These are phyloP conservation scores for Amanita inopinata DNA, from an alignment of 768 basidiomycete genomes.

Conservation along the genomic window DNA sequence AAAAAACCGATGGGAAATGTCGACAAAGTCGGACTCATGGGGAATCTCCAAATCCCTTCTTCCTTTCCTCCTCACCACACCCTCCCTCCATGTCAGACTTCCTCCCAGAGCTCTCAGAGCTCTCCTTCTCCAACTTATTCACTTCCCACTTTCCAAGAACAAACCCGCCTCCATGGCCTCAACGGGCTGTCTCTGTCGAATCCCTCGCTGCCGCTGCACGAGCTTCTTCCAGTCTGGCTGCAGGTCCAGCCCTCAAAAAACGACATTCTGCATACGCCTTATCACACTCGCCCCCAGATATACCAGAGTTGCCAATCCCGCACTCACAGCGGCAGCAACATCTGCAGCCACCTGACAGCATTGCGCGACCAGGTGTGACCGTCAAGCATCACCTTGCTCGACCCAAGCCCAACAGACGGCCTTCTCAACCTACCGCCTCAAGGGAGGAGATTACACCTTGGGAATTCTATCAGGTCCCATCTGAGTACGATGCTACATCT, in stretches of 20 bases:
- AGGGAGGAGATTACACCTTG: conserved; percentile 30
- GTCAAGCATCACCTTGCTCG: too few relatives aligned
- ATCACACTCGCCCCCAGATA: conserved; percentile 4
- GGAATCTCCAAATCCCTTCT: background rate
- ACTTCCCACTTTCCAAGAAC: background rate
- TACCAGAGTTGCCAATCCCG: conserved; percentile 2
- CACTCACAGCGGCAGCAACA: conserved; percentile 5
- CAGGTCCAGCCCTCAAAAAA: conserved; percentile 18
- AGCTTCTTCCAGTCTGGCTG: background rate
- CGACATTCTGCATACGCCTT: conserved; percentile 22
- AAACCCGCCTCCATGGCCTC: conserved; percentile 1
- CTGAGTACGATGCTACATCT: conserved; percentile 2
- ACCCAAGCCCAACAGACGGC: background rate
- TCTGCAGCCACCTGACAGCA: conserved; percentile 17
- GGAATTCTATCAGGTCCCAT: conserved; percentile 22
- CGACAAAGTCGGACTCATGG: background rate
- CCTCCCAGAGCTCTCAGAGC: conserved; percentile 1
- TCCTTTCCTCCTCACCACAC: background rate
- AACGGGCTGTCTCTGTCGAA: conserved; percentile 16
- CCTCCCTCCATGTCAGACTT: background rate
- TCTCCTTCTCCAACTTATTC: background rate
- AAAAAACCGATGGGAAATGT: background rate
- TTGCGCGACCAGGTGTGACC: conserved; percentile 17
- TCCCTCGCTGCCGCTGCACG: conserved; percentile 11
- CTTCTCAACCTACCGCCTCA: conserved; percentile 10